Conservation (phyloP, 2,329 filamentous ascomycete species). For the Fusarium brachygibbosum region DNA sequence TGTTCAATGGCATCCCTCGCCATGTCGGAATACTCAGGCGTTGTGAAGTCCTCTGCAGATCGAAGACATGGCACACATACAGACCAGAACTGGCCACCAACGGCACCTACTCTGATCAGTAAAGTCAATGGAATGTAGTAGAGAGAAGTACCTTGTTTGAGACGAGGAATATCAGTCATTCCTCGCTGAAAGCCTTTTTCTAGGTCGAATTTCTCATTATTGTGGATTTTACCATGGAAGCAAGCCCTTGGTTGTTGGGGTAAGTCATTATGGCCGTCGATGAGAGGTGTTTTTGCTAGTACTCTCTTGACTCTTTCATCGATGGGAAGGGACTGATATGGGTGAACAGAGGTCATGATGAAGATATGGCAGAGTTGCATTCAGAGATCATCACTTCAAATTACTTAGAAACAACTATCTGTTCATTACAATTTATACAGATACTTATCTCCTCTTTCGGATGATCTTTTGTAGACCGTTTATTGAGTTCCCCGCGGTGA, state of each 20-base stretch:
- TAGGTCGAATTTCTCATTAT: conserved; percentile 1
- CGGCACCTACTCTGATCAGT: background rate
- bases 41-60: conserved; percentile 14
- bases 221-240: conserved; percentile 7
- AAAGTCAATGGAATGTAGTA: fast-evolving
- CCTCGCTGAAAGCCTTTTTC: conserved; percentile 3
- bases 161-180: conserved; percentile 17
- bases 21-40: conserved; percentile 14
- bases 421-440: background rate
- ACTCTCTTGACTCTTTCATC: conserved; percentile 18
- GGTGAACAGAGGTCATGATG: background rate
- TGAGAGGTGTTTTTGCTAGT: background rate
- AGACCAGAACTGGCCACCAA: conserved; percentile 14
- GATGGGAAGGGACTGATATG: background rate
- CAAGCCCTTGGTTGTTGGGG: conserved; percentile 13
- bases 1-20: conserved; percentile 9
- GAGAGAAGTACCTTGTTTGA: background rate
- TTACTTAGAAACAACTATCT: fast-evolving
- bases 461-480: background rate
- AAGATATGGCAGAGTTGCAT: fast-evolving
- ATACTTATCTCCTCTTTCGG: background rate
- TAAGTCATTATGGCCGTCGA: conserved; percentile 7
- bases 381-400: background rate
- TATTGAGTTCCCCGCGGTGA: conserved; percentile 1
- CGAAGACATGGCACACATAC: conserved; percentile 14